Percentiles rank a stretch among this genome's conserved stretches.
Conservation (phyloP, 345 rosid species). For the Anastatica hierochuntica region DNA sequence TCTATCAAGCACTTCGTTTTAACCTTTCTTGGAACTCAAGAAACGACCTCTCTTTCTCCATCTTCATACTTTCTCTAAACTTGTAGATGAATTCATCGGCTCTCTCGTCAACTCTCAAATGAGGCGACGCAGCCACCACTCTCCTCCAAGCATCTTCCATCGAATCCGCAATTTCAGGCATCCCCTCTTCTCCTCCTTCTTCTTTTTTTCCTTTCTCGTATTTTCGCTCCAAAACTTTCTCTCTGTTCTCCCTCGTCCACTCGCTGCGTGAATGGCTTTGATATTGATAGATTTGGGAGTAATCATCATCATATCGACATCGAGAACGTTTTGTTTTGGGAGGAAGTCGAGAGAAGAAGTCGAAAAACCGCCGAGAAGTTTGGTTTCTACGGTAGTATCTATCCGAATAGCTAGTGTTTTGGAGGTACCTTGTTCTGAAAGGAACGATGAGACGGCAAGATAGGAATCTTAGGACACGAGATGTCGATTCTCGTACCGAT, state of each 20-base stretch:
- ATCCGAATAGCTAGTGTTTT: slow-evolving; percentile 19
- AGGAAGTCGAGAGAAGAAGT: slow-evolving; percentile 24
- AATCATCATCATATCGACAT: slow-evolving; percentile 10
- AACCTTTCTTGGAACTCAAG: slow-evolving; percentile 65
- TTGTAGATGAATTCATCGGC: slow-evolving; percentile 77
- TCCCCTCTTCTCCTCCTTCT: slow-evolving; percentile 21
- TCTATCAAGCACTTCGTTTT: slow-evolving; percentile 44
- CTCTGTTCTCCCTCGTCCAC: slow-evolving; percentile 10
- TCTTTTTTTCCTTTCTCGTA: slow-evolving; percentile 2
- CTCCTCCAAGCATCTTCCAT: slow-evolving; percentile 81
- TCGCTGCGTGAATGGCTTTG: slow-evolving; percentile 16
- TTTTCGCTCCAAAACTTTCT: too few relatives aligned
- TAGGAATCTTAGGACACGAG: slow-evolving; percentile 36
- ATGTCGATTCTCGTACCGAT: slow-evolving; percentile 34
- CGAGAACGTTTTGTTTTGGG: slow-evolving; percentile 12
- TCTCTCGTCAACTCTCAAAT: slow-evolving; percentile 64
- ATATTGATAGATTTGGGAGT: slow-evolving; percentile 22
- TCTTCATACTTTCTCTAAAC: slow-evolving; percentile 50
- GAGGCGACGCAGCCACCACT: slow-evolving; percentile 66
- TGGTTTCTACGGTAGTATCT: slow-evolving; percentile 11
- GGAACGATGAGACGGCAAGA: slow-evolving; percentile 36
- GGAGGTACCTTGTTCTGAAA: slow-evolving; percentile 34
- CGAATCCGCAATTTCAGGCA: slow-evolving; percentile 27
- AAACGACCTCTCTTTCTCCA: slow-evolving; percentile 52
- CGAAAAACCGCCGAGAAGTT: slow-evolving; percentile 11